Evolutionary conservation across 371 early-diverging fungal genomes (phyloP).

Genomic region (Rozella allomycis): DNA sequence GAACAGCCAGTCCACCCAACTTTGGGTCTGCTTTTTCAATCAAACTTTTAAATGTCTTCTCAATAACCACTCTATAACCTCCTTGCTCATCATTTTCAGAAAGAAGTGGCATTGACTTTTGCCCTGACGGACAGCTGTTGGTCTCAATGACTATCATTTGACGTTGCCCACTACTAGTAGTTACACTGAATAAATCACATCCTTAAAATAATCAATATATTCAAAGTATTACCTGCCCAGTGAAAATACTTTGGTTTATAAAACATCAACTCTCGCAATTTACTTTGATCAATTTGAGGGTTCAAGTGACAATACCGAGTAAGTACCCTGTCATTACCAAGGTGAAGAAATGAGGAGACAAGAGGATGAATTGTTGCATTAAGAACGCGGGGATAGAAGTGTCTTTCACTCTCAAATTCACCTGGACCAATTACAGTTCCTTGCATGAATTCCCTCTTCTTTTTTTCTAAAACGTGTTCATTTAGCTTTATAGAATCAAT

Average conservation of each 20-base stretch:
- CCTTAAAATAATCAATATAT: constrained; percentile 53
- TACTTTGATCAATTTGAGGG: constrained; percentile 47
- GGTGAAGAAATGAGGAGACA: constrained; percentile 58
- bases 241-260: constrained; percentile 63
- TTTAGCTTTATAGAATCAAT: too few relatives aligned
- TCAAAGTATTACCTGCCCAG: constrained; percentile 55
- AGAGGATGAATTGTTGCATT: constrained; percentile 80
- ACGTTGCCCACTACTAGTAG: constrained; percentile 57
- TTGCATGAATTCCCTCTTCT: constrained; percentile 1
- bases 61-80: constrained; percentile 54
- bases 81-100: constrained; percentile 51
- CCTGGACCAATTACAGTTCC: constrained; percentile 28
- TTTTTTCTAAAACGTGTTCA: too few relatives aligned
- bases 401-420: constrained; percentile 64
- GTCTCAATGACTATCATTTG: constrained; percentile 93
- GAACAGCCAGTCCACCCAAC: constrained; percentile 63
- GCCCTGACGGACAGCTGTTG: constrained; percentile 83
- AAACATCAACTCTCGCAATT: constrained; percentile 34
- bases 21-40: constrained; percentile 38
- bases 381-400: constrained; percentile 76
- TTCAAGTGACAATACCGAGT: constrained; percentile 72
- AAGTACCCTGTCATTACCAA: constrained; percentile 75
- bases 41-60: constrained; percentile 49
- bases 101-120: constrained; percentile 81
- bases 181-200: constrained; percentile 76